Percentiles rank a stretch among this genome's conserved stretches.
These are phyloP conservation scores for Plenodomus tracheiphilus DNA, from an alignment of 2,329 filamentous ascomycete species.

Conservation along the genomic window DNA sequence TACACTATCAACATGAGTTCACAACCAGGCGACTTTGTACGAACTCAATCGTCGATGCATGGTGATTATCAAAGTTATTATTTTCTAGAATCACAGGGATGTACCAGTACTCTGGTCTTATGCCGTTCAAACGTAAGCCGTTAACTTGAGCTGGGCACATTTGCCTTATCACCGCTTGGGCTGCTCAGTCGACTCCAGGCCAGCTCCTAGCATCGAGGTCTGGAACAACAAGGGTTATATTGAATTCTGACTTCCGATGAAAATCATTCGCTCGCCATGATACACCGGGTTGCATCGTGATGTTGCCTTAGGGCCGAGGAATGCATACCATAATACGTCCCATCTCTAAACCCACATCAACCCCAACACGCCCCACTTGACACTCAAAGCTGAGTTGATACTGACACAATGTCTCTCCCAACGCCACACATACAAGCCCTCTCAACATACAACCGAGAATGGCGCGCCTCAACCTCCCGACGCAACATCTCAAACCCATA, in stretches of 20 bases:
- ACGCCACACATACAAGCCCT: slow-evolving; percentile 4
- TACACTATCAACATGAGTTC: neutral
- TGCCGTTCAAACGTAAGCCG: too few species aligned
- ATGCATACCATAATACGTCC: neutral
- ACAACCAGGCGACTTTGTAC: too few species aligned
- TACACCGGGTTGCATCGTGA: neutral
- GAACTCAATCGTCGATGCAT: too few species aligned
- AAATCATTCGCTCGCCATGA: neutral
- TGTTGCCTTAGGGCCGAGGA: neutral
- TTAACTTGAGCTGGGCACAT: too few species aligned
- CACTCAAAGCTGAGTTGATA: neutral
- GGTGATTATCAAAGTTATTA: too few species aligned
- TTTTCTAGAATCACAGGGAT: too few species aligned
- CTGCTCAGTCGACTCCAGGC: too few species aligned
- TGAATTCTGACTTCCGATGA: neutral
- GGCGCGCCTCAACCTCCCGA: neutral
- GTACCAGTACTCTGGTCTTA: too few species aligned
- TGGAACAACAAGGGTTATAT: neutral
- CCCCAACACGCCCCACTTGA: neutral
- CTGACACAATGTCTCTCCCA: slow-evolving; percentile 3
- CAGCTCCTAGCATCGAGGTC: too few species aligned
- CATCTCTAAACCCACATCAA: neutral
- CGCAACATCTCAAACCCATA: slow-evolving; percentile 20
- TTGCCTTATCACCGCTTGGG: too few species aligned
- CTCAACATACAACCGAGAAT: neutral